Percentiles rank a stretch among this genome's conserved stretches.
phyloP scores from a whole-genome alignment of 768 basidiomycete species.

The Lactifluus echinatus region DNA sequence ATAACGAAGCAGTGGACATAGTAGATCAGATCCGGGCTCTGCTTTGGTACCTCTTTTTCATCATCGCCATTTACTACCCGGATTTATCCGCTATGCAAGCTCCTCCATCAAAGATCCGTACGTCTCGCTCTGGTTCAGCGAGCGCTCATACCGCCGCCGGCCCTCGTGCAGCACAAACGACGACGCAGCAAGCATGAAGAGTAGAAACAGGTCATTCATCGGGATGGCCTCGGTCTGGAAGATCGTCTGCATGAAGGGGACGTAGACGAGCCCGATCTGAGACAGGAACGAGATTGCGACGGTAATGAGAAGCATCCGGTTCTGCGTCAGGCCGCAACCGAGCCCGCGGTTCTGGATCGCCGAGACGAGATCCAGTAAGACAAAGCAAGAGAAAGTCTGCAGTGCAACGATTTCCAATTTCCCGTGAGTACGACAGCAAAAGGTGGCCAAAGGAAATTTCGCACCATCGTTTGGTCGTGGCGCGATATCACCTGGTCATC shows the following conservation, averaged over 20 bases:
- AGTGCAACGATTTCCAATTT: no score
- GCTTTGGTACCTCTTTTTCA: no score
- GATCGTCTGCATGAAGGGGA: constrained; percentile 82
- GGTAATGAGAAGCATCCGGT: constrained; percentile 84
- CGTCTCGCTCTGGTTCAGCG: constrained; percentile 43
- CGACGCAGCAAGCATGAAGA: constrained; percentile 56
- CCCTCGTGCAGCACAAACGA: constrained; percentile 71
- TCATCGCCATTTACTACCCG: no score
- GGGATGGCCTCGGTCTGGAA: constrained; percentile 89
- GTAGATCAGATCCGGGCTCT: no score
- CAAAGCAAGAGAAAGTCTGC: constrained; percentile 97
- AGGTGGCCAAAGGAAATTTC: constrained; percentile 22
- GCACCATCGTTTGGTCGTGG: constrained; percentile 93
- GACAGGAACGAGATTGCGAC: constrained; percentile 80
- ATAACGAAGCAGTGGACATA: no score
- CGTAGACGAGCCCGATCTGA: constrained; percentile 80
- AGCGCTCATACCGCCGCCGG: constrained; percentile 69
- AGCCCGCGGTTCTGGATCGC: constrained; percentile 92
- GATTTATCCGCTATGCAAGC: constrained; percentile 32
- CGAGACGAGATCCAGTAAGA: constrained; percentile 93
- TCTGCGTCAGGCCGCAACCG: constrained; percentile 72
- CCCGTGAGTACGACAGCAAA: background rate
- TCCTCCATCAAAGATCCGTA: constrained; percentile 48
- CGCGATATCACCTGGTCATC: constrained; percentile 70
- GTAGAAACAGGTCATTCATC: constrained; percentile 54